A percentile compares a stretch with the other conserved stretches of the same genome.
Conservation (phyloP, 352 stramenopile species). For the Pythium brassicae region DNA sequence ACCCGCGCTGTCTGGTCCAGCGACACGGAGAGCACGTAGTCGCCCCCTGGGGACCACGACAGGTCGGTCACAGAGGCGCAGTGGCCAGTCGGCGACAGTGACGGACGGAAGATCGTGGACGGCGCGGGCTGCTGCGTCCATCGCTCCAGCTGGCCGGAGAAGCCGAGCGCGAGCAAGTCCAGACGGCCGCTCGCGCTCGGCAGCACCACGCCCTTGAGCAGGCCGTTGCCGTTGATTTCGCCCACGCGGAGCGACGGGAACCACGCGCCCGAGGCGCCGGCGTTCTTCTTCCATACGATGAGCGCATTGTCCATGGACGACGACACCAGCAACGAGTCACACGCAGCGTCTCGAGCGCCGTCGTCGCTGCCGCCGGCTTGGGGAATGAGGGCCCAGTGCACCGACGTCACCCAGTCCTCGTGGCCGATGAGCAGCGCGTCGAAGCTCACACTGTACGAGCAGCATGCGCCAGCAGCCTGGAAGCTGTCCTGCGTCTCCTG, state of each 20-base stretch:
- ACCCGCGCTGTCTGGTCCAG: slow-evolving; percentile 70
- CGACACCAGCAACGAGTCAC: slow-evolving; percentile 34
- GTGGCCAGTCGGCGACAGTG: slow-evolving; percentile 53
- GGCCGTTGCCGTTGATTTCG: slow-evolving; percentile 47
- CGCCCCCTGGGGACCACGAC: slow-evolving; percentile 52
- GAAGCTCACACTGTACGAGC: slow-evolving; percentile 48
- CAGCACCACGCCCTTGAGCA: slow-evolving; percentile 41
- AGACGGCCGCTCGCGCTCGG: slow-evolving; percentile 20
- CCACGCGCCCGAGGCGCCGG: slow-evolving; percentile 26
- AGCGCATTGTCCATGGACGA: slow-evolving; percentile 80
- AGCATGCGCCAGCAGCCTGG: slow-evolving; percentile 16
- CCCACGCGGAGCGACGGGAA: slow-evolving; percentile 46
- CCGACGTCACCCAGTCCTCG: slow-evolving; percentile 79
- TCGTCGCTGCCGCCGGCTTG: background rate
- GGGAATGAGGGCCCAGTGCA: slow-evolving; percentile 42
- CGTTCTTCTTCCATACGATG: slow-evolving; percentile 46
- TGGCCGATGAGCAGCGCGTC: slow-evolving; percentile 66
- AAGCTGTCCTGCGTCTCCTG: slow-evolving; percentile 27
- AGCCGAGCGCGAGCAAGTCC: slow-evolving; percentile 60
- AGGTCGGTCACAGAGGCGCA: slow-evolving; percentile 53
- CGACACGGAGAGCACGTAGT: slow-evolving; percentile 72
- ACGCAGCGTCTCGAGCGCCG: background rate
- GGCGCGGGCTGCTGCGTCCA: slow-evolving; percentile 51
- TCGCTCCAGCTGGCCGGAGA: slow-evolving; percentile 58
- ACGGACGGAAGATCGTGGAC: slow-evolving; percentile 47